Conservation (phyloP, 2,329 filamentous ascomycete genomes). For the Beauveria australis region DNA sequence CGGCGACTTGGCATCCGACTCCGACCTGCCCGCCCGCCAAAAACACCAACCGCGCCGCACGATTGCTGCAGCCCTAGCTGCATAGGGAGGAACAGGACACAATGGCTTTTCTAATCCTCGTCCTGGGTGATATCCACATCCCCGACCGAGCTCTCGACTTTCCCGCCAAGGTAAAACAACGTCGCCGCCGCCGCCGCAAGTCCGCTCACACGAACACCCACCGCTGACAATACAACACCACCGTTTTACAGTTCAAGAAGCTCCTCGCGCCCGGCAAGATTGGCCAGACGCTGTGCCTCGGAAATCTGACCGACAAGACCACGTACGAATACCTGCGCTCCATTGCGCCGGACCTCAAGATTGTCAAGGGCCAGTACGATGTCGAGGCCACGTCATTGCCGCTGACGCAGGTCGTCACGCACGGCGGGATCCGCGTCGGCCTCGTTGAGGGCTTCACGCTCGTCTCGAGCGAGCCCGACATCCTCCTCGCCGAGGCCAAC, state of each 20-base stretch:
- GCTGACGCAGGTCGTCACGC: slow-evolving; percentile 57
- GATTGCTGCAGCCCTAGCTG: background rate
- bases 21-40: background rate
- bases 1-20: background rate
- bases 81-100: slow-evolving; percentile 27
- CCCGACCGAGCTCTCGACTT: slow-evolving; percentile 88
- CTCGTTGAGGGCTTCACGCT: slow-evolving; percentile 63
- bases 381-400: slow-evolving; percentile 59
- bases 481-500: slow-evolving; percentile 60
- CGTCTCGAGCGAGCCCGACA: slow-evolving; percentile 57
- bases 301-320: slow-evolving; percentile 70
- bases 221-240: background rate
- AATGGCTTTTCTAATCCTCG: slow-evolving; percentile 84
- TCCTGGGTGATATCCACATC: slow-evolving; percentile 90
- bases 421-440: slow-evolving; percentile 56
- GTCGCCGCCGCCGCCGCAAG: background rate
- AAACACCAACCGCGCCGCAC: slow-evolving; percentile 14
- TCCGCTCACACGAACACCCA: background rate
- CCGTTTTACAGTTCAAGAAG: slow-evolving; percentile 62
- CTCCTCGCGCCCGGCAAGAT: slow-evolving; percentile 78
- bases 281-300: slow-evolving; percentile 70
- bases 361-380: slow-evolving; percentile 60
- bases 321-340: slow-evolving; percentile 75
- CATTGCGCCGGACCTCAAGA: slow-evolving; percentile 64
- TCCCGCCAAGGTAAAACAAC: slow-evolving; percentile 63